Evolutionary conservation across 2,329 filamentous ascomycete genomes (phyloP).

Genomic region (Paraphaeosphaeria minitans): DNA sequence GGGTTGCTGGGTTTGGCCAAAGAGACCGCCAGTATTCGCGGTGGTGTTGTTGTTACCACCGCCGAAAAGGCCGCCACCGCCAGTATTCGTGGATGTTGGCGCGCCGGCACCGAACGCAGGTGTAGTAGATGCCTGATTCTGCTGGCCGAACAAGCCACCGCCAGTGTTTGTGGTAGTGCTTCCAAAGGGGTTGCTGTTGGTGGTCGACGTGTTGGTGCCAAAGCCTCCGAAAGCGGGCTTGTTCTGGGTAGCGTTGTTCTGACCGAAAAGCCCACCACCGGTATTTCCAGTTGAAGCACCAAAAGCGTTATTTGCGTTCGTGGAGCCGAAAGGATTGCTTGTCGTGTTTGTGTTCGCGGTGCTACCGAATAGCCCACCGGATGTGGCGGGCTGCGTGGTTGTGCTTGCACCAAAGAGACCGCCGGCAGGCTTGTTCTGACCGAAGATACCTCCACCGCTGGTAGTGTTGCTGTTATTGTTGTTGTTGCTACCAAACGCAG

Average conservation of each 20-base stretch:
- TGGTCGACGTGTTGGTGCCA: slow-evolving; percentile 27
- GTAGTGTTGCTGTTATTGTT: slow-evolving; percentile 35
- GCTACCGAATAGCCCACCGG: slow-evolving; percentile 45
- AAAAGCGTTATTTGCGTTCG: slow-evolving; percentile 46
- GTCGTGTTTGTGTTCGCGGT: slow-evolving; percentile 30
- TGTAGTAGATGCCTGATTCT: slow-evolving; percentile 24
- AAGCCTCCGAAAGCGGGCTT: slow-evolving; percentile 46
- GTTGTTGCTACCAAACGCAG: slow-evolving; percentile 31
- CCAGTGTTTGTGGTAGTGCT: slow-evolving; percentile 35
- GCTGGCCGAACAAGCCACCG: slow-evolving; percentile 42
- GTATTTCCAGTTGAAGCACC: slow-evolving; percentile 29
- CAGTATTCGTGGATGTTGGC: slow-evolving; percentile 28
- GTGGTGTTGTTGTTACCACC: slow-evolving; percentile 18
- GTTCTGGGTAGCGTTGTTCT: slow-evolving; percentile 41
- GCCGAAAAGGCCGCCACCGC: slow-evolving; percentile 21
- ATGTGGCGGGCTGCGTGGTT: slow-evolving; percentile 28
- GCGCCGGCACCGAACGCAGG: slow-evolving; percentile 35
- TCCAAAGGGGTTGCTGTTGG: slow-evolving; percentile 31
- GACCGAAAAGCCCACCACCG: slow-evolving; percentile 57
- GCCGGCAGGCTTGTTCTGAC: slow-evolving; percentile 43
- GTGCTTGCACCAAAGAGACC: slow-evolving; percentile 48
- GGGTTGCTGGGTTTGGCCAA: slow-evolving; percentile 23
- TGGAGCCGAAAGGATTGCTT: slow-evolving; percentile 44
- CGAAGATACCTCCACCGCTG: slow-evolving; percentile 38
- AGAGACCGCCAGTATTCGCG: slow-evolving; percentile 25